Evolutionary conservation across 306 rosid genomes (phyloP).

Genomic region (Vigna unguiculata): DNA sequence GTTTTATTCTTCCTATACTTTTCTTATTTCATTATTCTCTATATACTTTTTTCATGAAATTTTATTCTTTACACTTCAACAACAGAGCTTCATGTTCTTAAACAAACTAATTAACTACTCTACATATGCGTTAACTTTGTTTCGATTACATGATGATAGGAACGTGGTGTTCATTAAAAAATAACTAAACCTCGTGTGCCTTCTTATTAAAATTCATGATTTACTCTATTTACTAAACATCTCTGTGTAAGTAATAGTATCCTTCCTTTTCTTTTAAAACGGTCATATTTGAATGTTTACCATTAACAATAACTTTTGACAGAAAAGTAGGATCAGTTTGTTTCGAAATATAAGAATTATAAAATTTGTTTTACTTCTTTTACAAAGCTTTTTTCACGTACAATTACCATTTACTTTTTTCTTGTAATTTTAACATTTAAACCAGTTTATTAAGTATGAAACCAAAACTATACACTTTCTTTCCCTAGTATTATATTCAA

Average conservation of each 20-base stretch:
- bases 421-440: background rate
- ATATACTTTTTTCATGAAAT: background rate
- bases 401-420: background rate
- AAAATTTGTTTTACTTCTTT: background rate
- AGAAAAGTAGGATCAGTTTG: background rate
- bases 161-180: background rate
- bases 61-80: slow-evolving; percentile 5
- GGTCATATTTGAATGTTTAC: background rate
- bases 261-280: background rate
- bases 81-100: background rate
- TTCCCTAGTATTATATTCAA: background rate
- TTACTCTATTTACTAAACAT: background rate
- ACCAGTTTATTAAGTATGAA: background rate
- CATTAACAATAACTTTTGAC: background rate
- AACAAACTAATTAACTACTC: background rate
- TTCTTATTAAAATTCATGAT: background rate
- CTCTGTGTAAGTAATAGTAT: background rate
- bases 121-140: background rate
- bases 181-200: background rate
- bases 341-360: background rate
- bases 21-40: background rate
- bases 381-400: no score
- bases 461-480: background rate
- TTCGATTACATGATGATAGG: background rate
- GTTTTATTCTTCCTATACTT: slow-evolving; percentile 1